These are phyloP conservation scores for Diaporthe sp. DNA, from an alignment of 2,329 filamentous ascomycete genomes.

Conservation along the genomic window DNA sequence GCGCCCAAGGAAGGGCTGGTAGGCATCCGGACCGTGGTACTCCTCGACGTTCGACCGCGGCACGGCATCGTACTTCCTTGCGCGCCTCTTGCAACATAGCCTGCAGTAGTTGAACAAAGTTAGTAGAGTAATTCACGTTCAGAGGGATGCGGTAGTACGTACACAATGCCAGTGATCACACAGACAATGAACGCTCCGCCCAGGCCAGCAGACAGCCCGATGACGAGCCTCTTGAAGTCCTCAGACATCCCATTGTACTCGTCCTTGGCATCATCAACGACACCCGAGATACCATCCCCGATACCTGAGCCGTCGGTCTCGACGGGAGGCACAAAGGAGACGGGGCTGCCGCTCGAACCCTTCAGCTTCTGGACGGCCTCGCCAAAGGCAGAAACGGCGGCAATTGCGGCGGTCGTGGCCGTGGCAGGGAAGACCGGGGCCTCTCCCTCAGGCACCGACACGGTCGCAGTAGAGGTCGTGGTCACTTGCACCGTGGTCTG, in stretches of 20 bases:
- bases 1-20: conserved; percentile 19
- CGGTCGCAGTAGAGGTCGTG: conserved; percentile 55
- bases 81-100: conserved; percentile 19
- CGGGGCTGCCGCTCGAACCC: conserved; percentile 36
- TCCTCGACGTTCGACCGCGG: background rate
- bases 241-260: conserved; percentile 25
- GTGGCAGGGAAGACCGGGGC: conserved; percentile 57
- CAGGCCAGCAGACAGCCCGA: conserved; percentile 36
- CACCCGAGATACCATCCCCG: background rate
- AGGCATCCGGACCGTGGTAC: background rate
- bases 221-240: conserved; percentile 38
- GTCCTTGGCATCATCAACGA: conserved; percentile 11
- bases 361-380: conserved; percentile 48
- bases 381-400: conserved; percentile 57
- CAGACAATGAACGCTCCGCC: conserved; percentile 32
- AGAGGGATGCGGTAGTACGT: background rate
- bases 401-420: conserved; percentile 48
- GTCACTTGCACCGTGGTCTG: conserved; percentile 59
- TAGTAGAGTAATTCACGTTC: background rate
- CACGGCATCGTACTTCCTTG: background rate
- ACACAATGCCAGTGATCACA: conserved; percentile 10
- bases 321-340: conserved; percentile 31
- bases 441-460: conserved; percentile 55
- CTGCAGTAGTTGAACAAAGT: background rate
- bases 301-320: background rate